These are phyloP conservation scores for Cladosporium sp. DNA, from an alignment of 2,329 filamentous ascomycete genomes.

Conservation along the genomic window DNA sequence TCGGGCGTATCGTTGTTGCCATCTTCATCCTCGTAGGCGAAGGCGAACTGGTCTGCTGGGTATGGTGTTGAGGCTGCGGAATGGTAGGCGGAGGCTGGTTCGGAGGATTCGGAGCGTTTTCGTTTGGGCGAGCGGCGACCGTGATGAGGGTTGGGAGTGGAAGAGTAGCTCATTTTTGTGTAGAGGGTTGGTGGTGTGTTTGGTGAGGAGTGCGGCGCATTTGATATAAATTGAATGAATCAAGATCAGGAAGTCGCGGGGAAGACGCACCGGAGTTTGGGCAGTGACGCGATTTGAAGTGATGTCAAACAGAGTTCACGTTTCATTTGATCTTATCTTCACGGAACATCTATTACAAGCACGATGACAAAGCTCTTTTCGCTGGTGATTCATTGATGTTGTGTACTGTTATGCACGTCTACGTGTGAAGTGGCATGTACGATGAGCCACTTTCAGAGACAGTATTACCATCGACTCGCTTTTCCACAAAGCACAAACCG, in stretches of 20 bases:
- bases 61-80: constrained; percentile 15
- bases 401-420: constrained; percentile 1
- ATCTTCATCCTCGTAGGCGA: constrained; percentile 36
- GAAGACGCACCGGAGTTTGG: constrained; percentile 10
- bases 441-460: neutral
- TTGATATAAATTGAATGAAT: neutral
- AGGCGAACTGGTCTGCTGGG: constrained; percentile 26
- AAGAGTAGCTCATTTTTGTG: constrained; percentile 18
- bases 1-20: constrained; percentile 31
- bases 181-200: neutral
- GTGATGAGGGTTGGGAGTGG: constrained; percentile 20
- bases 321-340: neutral
- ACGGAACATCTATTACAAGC: neutral
- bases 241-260: constrained; percentile 8
- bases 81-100: constrained; percentile 21
- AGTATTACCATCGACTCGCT: neutral
- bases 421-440: neutral
- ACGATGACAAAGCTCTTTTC: neutral
- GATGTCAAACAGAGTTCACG: neutral
- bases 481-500: neutral
- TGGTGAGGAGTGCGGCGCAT: neutral
- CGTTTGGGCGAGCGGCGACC: constrained; percentile 32
- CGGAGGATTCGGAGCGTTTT: constrained; percentile 19
- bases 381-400: neutral
- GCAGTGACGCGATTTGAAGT: constrained; percentile 13